These are phyloP conservation scores for Globisporangium iwayamae DNA, from an alignment of 352 stramenopile genomes.

Conservation along the genomic window DNA sequence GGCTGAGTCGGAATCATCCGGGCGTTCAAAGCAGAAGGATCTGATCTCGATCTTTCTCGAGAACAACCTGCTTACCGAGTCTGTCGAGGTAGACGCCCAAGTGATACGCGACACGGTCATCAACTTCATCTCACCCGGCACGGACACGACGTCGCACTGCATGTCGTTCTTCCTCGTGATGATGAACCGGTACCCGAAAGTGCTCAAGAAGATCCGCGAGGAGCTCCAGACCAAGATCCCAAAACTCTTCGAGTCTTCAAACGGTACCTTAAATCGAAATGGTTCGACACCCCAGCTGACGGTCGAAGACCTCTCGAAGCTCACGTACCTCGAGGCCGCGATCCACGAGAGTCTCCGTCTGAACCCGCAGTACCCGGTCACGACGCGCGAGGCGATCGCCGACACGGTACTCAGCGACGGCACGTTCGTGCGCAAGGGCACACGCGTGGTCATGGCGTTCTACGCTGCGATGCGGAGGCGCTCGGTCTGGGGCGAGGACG, in stretches of 20 bases:
- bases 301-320: conserved; percentile 39
- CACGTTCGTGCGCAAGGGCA: conserved; percentile 54
- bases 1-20: background rate
- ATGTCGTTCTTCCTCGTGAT: conserved; percentile 47
- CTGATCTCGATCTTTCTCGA: conserved; percentile 18
- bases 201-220: conserved; percentile 28
- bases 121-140: conserved; percentile 53
- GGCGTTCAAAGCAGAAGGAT: background rate
- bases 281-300: conserved; percentile 7
- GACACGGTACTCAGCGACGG: conserved; percentile 64
- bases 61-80: conserved; percentile 7
- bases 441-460: conserved; percentile 39
- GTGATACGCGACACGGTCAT: conserved; percentile 49
- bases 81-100: conserved; percentile 3
- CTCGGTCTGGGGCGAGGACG: conserved; percentile 62
- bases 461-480: conserved; percentile 48
- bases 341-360: conserved; percentile 64
- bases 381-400: conserved; percentile 30
- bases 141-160: conserved; percentile 45
- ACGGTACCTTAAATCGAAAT: background rate
- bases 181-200: conserved; percentile 34
- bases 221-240: conserved; percentile 27
- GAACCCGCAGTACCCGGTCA: conserved; percentile 45
- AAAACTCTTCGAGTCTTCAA: conserved; percentile 8
- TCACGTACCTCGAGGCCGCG: conserved; percentile 59